A percentile compares a stretch with the other conserved stretches of the same genome.
Conservation (phyloP, 169 alveolate genomes). For the Plasmodium vivax region DNA sequence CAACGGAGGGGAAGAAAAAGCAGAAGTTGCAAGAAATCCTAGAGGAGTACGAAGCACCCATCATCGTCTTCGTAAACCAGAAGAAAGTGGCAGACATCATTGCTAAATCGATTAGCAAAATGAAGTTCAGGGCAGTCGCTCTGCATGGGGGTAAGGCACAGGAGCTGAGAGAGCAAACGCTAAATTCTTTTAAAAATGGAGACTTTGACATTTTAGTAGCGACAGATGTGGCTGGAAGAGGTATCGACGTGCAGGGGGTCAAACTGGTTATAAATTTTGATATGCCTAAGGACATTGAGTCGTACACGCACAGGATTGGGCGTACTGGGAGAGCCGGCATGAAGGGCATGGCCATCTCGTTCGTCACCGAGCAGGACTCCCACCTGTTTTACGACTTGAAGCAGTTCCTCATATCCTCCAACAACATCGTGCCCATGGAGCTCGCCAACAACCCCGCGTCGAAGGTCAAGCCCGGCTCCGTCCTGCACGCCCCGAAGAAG, state of each 20-base stretch:
- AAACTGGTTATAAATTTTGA: conserved; percentile 97
- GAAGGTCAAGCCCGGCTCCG: conserved; percentile 86
- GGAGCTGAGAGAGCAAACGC: conserved; percentile 93
- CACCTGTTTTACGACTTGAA: conserved; percentile 92
- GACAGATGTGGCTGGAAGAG: conserved; percentile 99
- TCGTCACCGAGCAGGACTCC: conserved; percentile 93
- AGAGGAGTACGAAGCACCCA: conserved; percentile 90
- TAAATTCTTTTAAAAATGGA: conserved; percentile 91
- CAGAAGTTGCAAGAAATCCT: conserved; percentile 81
- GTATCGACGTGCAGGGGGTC: conserved; percentile 97
- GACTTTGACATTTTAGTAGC: conserved; percentile 95
- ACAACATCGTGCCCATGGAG: conserved; percentile 93
- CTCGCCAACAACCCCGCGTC: conserved; percentile 91
- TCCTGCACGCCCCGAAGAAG: conserved; percentile 40
- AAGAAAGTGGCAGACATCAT: conserved; percentile 94
- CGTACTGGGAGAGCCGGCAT: conserved; percentile 99
- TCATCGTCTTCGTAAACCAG: conserved; percentile 95
- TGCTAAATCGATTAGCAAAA: conserved; percentile 84
- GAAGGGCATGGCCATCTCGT: conserved; percentile 96
- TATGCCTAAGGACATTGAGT: conserved; percentile 96
- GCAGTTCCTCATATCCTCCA: conserved; percentile 91
- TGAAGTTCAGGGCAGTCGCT: conserved; percentile 83
- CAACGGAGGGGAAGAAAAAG: conserved; percentile 89
- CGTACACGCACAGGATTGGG: conserved; percentile 97
- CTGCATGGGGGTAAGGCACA: conserved; percentile 96